A percentile compares a stretch with the other conserved stretches of the same genome.
phyloP scores from a whole-genome alignment of 78 protist genomes.

The Dictyostelium citrinum region DNA sequence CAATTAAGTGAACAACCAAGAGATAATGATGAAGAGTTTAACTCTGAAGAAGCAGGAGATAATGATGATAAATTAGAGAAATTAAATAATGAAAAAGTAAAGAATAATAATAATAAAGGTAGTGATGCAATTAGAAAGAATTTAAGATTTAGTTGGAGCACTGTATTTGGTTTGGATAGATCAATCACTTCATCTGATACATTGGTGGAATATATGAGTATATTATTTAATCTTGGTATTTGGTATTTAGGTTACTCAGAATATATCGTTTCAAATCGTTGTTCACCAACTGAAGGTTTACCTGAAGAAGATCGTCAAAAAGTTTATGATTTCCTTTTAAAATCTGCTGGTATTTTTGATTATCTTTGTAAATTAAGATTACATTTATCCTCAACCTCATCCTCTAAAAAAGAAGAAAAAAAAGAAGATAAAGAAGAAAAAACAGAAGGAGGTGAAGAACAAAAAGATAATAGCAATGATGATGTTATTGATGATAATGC shows the following conservation, averaged over 20 bases:
- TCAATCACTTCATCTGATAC: not conserved
- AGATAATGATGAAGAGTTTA: not conserved
- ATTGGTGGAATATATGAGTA: slow-evolving; percentile 7
- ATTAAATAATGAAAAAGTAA: not conserved
- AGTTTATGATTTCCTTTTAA: slow-evolving; percentile 45
- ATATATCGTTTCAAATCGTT: slow-evolving; percentile 10
- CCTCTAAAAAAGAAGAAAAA: too few relatives aligned
- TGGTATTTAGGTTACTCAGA: slow-evolving; percentile 73
- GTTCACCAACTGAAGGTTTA: not conserved
- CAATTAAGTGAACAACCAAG: not conserved
- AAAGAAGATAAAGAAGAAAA: not conserved
- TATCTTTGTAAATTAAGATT: not conserved
- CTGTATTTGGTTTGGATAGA: slow-evolving; percentile 22
- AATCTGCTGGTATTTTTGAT: slow-evolving; percentile 57
- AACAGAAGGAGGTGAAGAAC: not conserved
- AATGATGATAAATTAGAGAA: not conserved
- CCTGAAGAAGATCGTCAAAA: slow-evolving; percentile 17
- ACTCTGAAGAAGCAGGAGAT: not conserved
- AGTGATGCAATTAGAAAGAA: slow-evolving; percentile 26
- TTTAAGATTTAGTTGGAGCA: slow-evolving; percentile 42
- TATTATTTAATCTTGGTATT: slow-evolving; percentile 26
- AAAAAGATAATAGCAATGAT: not conserved
- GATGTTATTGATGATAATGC: not conserved
- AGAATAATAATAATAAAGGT: not conserved
- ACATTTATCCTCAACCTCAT: not conserved